Percentiles rank a stretch among this genome's conserved stretches.
These are phyloP conservation scores for Smallanthus sonchifolius DNA, from an alignment of 129 eudicot genomes.

Conservation along the genomic window DNA sequence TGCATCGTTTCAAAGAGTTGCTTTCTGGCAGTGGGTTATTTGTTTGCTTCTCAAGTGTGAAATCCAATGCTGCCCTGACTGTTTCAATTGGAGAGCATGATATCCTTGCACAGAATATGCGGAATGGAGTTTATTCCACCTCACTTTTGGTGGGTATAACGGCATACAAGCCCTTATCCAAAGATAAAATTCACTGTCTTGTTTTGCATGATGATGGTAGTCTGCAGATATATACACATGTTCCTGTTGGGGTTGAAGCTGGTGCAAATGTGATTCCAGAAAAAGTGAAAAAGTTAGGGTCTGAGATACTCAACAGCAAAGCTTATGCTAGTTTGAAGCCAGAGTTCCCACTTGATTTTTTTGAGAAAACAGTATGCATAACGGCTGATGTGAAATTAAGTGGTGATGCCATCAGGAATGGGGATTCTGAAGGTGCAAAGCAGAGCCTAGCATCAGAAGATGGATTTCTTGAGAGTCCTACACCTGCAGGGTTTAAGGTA, in stretches of 20 bases:
- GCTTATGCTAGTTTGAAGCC: slow-evolving; percentile 90
- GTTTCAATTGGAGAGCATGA: slow-evolving; percentile 79
- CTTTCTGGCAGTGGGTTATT: slow-evolving; percentile 78
- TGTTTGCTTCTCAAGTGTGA: slow-evolving; percentile 87
- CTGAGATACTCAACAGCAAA: slow-evolving; percentile 84
- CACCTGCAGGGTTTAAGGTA: slow-evolving; percentile 92
- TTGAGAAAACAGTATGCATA: slow-evolving; percentile 88
- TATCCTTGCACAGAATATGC: slow-evolving; percentile 72
- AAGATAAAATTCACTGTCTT: slow-evolving; percentile 90
- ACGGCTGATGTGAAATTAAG: slow-evolving; percentile 88
- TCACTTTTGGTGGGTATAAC: slow-evolving; percentile 91
- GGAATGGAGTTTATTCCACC: slow-evolving; percentile 79
- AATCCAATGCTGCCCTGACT: slow-evolving; percentile 70
- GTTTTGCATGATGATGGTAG: slow-evolving; percentile 99
- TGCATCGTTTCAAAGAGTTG: slow-evolving; percentile 91
- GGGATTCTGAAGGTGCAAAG: slow-evolving; percentile 95
- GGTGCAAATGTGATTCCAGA: slow-evolving; percentile 60
- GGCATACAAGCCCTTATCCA: slow-evolving; percentile 86
- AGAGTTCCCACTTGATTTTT: slow-evolving; percentile 92
- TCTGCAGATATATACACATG: slow-evolving; percentile 93
- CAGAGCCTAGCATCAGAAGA: slow-evolving; percentile 94
- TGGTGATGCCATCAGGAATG: slow-evolving; percentile 89
- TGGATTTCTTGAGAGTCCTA: slow-evolving; percentile 88
- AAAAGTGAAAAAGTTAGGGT: slow-evolving; percentile 79
- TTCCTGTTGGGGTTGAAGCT: slow-evolving; percentile 68